Base-by-base conservation (phyloP, 768 basidiomycete genomes). In the Leccinum uliginosum region DNA sequence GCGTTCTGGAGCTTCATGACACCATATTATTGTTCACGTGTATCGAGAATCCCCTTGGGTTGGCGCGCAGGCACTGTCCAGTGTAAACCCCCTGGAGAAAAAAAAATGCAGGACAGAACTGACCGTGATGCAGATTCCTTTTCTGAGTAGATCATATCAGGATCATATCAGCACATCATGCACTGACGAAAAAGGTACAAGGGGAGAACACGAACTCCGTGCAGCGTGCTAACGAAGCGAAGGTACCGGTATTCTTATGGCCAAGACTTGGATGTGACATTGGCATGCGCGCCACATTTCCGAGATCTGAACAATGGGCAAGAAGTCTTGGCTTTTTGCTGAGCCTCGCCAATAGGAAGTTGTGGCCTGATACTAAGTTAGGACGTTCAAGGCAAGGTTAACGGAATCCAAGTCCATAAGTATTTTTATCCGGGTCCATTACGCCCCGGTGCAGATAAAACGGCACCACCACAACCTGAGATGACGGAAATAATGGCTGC, bases 171-270 rank as follows among this genome's bases (percentile, higher is more conserved):
- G 12, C 17, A n/a, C 38, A 49, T 32, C 15, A 26, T 29, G n/a
- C n/a, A 48, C 26, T 34, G 24, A 59, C 24, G 21, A 23, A 55
- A 58, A 52, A 66, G 65, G 62, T 34, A 61, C 58, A 55, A 26
- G 55, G 51, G 49, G 26, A 34, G 6, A 21, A 52, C 11, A 14
- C 44, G 21, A 40, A 14, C 17, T 29, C 23, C 43, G 40, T 19
- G n/a, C 40, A 19, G n/a, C 32, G 12, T 26, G 14, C 5, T n/a
- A 5, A 45, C 40, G 26, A 45, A 24, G 45, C 19, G 49, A 19
- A 48, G 46, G 51, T 32, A 48, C 34, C 27, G 40, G 15, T 8
- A 24, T 34, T 38, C 46, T 58, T 30, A 45, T 53, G 48, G 50
- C 43, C 38, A 30, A 35, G 9, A 40, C n/a, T n/a, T n/a, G n/a